These are phyloP conservation scores for Tricholoma bakamatsutake DNA, from an alignment of 768 basidiomycete genomes.

Conservation along the genomic window DNA sequence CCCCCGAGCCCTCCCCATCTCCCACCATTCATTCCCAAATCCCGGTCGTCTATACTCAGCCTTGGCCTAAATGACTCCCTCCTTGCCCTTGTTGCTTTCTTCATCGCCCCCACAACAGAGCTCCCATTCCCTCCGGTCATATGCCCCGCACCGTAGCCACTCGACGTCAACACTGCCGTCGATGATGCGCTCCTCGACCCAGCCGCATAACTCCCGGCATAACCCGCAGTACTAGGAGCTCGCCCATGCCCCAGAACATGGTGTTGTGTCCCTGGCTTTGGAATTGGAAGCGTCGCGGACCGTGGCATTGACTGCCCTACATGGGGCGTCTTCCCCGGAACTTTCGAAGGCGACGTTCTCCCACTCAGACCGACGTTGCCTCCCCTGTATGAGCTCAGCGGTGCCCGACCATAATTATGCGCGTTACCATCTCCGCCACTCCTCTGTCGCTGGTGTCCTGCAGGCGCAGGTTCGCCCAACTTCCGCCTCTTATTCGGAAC, in stretches of 20 bases:
- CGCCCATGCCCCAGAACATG: slow-evolving; percentile 53
- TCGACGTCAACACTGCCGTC: slow-evolving; percentile 14
- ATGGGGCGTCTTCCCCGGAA: slow-evolving; percentile 32
- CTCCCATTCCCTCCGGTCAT: slow-evolving; percentile 9
- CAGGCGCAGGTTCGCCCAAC: slow-evolving; percentile 33
- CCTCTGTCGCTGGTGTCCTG: slow-evolving; percentile 14
- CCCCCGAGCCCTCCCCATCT: slow-evolving; percentile 26
- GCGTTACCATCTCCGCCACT: slow-evolving; percentile 15
- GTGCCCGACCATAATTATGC: slow-evolving; percentile 26
- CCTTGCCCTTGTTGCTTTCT: slow-evolving; percentile 47
- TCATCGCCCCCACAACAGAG: slow-evolving; percentile 26
- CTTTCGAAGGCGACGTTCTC: slow-evolving; percentile 46
- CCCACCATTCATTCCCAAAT: slow-evolving; percentile 19
- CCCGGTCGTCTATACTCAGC: slow-evolving; percentile 55
- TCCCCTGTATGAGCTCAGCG: slow-evolving; percentile 36
- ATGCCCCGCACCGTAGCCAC: slow-evolving; percentile 24
- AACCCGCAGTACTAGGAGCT: slow-evolving; percentile 30
- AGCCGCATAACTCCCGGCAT: slow-evolving; percentile 12
- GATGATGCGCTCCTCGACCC: slow-evolving; percentile 15
- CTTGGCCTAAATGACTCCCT: slow-evolving; percentile 84
- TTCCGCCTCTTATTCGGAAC: slow-evolving; percentile 61
- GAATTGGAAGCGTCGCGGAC: slow-evolving; percentile 35
- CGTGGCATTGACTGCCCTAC: slow-evolving; percentile 28
- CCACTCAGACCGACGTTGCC: slow-evolving; percentile 24
- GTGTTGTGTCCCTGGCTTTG: slow-evolving; percentile 46